Conservation (phyloP, 768 basidiomycete genomes). For the Chiua virens region DNA sequence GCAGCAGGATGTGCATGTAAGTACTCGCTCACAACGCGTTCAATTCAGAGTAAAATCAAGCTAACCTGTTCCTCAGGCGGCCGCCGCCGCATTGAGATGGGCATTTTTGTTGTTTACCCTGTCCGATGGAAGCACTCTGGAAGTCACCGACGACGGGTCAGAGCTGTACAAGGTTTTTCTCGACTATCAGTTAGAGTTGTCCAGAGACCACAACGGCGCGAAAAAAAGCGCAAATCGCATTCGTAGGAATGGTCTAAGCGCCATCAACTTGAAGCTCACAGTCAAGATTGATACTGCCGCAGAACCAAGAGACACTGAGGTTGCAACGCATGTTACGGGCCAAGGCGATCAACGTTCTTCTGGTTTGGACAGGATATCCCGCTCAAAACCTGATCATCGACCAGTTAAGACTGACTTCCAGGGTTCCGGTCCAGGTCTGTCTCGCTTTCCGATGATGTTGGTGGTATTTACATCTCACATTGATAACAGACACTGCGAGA, state of each 20-base stretch:
- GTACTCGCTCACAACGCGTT: neutral
- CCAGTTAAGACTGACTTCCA: neutral
- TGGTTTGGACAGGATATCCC: neutral
- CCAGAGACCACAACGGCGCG: neutral
- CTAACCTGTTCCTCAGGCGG: constrained; percentile 10
- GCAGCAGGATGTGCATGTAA: constrained; percentile 10
- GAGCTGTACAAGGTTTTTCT: constrained; percentile 22
- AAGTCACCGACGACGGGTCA: constrained; percentile 5
- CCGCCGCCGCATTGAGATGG: constrained; percentile 14
- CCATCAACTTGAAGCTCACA: constrained; percentile 8
- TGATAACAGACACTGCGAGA: neutral
- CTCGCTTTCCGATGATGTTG: neutral
- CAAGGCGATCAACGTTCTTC: neutral
- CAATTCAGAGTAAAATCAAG: neutral
- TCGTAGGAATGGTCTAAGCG: constrained; percentile 1
- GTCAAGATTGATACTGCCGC: neutral
- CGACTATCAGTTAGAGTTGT: constrained; percentile 15
- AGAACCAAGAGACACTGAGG: neutral
- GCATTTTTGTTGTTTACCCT: constrained; percentile 7
- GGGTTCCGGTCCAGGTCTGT: constrained; percentile 10
- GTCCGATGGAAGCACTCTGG: neutral
- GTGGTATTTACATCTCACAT: neutral
- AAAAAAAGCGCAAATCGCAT: neutral
- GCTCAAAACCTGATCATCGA: neutral
- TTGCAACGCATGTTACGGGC: neutral